Evolutionary conservation across 129 eudicot genomes (phyloP).

Genomic region (Heracleum sosnowskyi): DNA sequence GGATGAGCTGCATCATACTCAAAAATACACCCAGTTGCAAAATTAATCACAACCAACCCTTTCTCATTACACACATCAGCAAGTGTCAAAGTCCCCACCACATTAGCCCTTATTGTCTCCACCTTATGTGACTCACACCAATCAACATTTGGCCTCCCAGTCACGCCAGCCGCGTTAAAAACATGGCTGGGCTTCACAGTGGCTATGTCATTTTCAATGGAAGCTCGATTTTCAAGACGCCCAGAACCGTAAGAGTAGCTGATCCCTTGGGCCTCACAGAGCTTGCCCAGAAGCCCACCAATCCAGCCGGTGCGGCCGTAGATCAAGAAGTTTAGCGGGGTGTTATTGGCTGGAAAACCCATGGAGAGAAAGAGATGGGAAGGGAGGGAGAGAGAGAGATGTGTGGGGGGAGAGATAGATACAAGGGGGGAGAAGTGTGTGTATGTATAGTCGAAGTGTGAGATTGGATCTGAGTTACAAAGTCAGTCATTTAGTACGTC

Average conservation of each 20-base stretch:
- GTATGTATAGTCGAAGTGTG: background rate
- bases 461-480: background rate
- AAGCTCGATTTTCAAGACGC: slow-evolving; percentile 14
- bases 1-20: slow-evolving; percentile 19
- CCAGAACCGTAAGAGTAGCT: slow-evolving; percentile 14
- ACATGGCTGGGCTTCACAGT: slow-evolving; percentile 16
- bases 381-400: background rate
- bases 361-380: background rate
- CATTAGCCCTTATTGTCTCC: slow-evolving; percentile 20
- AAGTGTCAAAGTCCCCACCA: slow-evolving; percentile 18
- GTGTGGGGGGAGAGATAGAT: background rate
- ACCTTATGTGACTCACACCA: slow-evolving; percentile 25
- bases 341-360: slow-evolving; percentile 9
- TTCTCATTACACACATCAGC: slow-evolving; percentile 15
- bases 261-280: slow-evolving; percentile 14
- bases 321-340: slow-evolving; percentile 19
- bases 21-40: slow-evolving; percentile 21
- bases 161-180: slow-evolving; percentile 20
- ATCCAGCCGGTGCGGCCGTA: slow-evolving; percentile 25
- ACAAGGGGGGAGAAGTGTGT: background rate
- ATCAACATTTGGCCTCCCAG: slow-evolving; percentile 23
- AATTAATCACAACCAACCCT: slow-evolving; percentile 13
- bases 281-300: slow-evolving; percentile 21
- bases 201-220: slow-evolving; percentile 9
- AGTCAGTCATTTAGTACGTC: too few species aligned